Evolutionary conservation across 2,329 filamentous ascomycete genomes (phyloP), one percentile per base, ranked within the genome.

Genomic region (Dendrostoma leiphaemia): DNA sequence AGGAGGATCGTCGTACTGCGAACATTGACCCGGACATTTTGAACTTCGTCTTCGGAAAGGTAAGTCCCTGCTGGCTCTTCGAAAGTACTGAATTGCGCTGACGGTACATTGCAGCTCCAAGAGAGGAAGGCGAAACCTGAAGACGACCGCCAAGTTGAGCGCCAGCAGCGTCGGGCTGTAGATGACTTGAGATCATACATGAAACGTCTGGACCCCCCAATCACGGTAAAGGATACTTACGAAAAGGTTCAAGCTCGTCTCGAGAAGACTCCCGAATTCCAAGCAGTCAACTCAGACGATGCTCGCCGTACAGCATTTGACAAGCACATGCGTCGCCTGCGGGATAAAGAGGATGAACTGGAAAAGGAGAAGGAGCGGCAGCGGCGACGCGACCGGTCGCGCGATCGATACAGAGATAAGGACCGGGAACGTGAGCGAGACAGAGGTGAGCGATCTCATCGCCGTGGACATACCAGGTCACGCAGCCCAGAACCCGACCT

Each of bases 401-500:
- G 56, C 6, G 57, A 59, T 24, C 57, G 57, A n/a, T 72, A 86
- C 62, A 83, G 88, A 64, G 85, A 84, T 41, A 78, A 80, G 65
- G 56, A 58, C n/a, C 45, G 52, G 28, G 56, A 55, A 28, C 52
- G 56, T 28, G 54, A 53, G 34, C 51, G 48, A 55, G 84, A 82
- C 38, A 74, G 78, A 71, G 80, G 81, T 76, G 84, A 87, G 72
- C 78, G 82, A 74, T 78, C 81, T 72, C 82, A 85, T 70, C 82
- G 83, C 61, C 75, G 76, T 62, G 77, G 74, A 61, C 81, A 82
- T 64, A 58, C 52, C 62, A 78, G 90, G 63, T 83, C 84, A 63
- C 90, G 91, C 64, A 92, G 88, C 63, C 92, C 91, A n/a, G 94
- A 97, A 71, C 83, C 84, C 55, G 92, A 99, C 73, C 84, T 90